Base-by-base conservation (phyloP, 2,329 filamentous ascomycete genomes). In the Zasmidium angulare region DNA sequence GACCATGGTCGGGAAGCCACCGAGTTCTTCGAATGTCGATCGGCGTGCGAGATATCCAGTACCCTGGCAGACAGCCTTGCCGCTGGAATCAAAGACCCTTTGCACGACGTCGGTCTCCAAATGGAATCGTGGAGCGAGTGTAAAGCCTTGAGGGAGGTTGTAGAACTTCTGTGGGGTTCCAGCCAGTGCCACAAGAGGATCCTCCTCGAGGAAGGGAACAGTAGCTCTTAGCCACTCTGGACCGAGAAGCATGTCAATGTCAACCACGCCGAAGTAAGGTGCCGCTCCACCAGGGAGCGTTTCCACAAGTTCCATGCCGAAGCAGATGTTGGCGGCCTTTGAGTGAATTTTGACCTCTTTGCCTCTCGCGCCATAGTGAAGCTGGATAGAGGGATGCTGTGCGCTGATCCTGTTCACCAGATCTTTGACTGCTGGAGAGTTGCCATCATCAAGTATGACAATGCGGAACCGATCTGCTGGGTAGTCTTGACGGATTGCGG, bases 251-350 rank as follows among this genome's bases (percentile, higher is more conserved):
- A 63, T 63, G 47, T 63, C 61, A 31, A 63, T 63, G 26, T 63
- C 61, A 21, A 63, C 22, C 3, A 63, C 61, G 11, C 57, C 61
- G 19, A 63, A 63, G 59, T 63, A 67, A 10, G 64, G 62, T 23
- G 61, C 64, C n/a, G 64, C 58, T 20, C 62, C 65, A 24, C 62
- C 63, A 12, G 60, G 59, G 19, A 66, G 58, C 23, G 58, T 62
- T 51, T 59, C 58, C 12, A 65, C 62, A 11, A 66, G 59, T 9
- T 66, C 63, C 48, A 63, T 54, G 26, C 61, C 61, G 31, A 48
- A 63, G 55, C 56, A 59, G 43, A 63, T 63, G 52, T 63, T 63
- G 19, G 61, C 61, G 26, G 61, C 61, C 46, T 63, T 63, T 6
- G 61, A 63, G 47, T 63, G 61, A 23, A 63, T 63, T 51, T 63